A percentile compares a stretch with the other conserved stretches of the same genome.
These are phyloP conservation scores for Coemansia asiatica DNA, from an alignment of 192 early-diverging fungal genomes.

Conservation along the genomic window DNA sequence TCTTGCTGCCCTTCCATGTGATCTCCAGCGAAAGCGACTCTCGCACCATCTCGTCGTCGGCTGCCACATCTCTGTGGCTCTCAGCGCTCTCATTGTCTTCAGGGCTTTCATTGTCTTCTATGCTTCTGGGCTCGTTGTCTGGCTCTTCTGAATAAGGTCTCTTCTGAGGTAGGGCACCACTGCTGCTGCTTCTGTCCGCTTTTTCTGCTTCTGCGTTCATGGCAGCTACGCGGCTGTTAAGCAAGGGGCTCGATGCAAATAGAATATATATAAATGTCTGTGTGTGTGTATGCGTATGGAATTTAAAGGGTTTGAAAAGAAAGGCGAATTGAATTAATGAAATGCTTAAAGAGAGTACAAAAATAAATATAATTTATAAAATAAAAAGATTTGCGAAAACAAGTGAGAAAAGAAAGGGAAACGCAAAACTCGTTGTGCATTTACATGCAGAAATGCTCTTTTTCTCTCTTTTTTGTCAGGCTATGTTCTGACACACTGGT, in stretches of 20 bases:
- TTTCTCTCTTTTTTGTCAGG: background rate
- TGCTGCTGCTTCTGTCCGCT: too few relatives aligned
- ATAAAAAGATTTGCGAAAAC: background rate
- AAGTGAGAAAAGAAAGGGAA: slow-evolving; percentile 2
- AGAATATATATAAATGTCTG: too few relatives aligned
- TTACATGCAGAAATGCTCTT: too few relatives aligned
- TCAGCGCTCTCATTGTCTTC: background rate
- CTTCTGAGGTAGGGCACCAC: background rate
- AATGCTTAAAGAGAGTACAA: background rate
- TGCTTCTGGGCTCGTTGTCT: background rate
- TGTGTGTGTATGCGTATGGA: too few relatives aligned
- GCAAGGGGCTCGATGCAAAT: too few relatives aligned
- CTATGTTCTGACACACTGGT: background rate
- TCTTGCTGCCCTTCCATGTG: slow-evolving; percentile 35
- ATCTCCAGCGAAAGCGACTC: slow-evolving; percentile 34
- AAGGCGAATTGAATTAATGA: too few relatives aligned
- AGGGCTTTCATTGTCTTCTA: background rate
- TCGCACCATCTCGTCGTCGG: slow-evolving; percentile 40
- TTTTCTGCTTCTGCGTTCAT: too few relatives aligned
- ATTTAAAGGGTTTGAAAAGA: too few relatives aligned
- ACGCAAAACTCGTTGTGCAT: too few relatives aligned
- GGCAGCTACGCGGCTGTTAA: too few relatives aligned
- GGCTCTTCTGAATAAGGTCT: background rate
- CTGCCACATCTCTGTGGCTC: background rate
- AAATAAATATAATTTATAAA: background rate